Evolutionary conservation across 2,329 filamentous ascomycete species (phyloP).

Genomic region (Spiromastix sp.): DNA sequence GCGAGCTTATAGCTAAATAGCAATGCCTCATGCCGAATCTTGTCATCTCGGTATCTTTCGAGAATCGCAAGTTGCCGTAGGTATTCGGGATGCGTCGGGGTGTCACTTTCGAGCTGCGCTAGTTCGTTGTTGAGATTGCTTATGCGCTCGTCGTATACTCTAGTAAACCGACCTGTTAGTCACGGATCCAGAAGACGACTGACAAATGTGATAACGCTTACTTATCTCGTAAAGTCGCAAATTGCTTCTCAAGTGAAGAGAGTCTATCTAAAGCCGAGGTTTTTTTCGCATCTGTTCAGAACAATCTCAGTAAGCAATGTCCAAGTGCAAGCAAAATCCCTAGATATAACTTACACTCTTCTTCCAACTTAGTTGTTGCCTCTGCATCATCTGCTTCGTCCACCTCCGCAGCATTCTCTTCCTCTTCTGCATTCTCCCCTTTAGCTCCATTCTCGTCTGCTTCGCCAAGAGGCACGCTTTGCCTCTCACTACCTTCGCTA

Average conservation of each 20-base stretch:
- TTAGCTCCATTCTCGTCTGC: slow-evolving; percentile 33
- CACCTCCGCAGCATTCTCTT: slow-evolving; percentile 36
- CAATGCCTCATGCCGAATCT: slow-evolving; percentile 63
- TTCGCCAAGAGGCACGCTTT: slow-evolving; percentile 18
- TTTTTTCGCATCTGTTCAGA: slow-evolving; percentile 59
- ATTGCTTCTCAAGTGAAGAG: slow-evolving; percentile 74
- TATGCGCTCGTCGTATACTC: slow-evolving; percentile 80
- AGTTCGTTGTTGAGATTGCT: slow-evolving; percentile 64
- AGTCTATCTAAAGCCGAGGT: slow-evolving; percentile 71
- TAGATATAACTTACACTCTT: slow-evolving; percentile 40
- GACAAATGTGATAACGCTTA: slow-evolving; percentile 19
- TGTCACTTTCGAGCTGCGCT: slow-evolving; percentile 46
- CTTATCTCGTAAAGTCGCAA: slow-evolving; percentile 66
- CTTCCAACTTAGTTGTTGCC: slow-evolving; percentile 36
- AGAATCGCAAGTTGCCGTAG: slow-evolving; percentile 82
- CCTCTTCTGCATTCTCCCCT: slow-evolving; percentile 40
- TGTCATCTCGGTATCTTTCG: slow-evolving; percentile 70
- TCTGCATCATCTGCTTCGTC: slow-evolving; percentile 36
- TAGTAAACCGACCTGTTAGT: slow-evolving; percentile 36
- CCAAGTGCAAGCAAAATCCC: neutral
- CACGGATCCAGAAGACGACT: too few relatives aligned
- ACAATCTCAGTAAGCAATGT: slow-evolving; percentile 21
- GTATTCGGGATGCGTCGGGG: slow-evolving; percentile 75
- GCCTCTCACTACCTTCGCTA: slow-evolving; percentile 25
- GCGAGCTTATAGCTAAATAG: slow-evolving; percentile 64